Base-by-base conservation (phyloP, 495 filamentous ascomycete genomes). In the Cudoniella acicularis region DNA sequence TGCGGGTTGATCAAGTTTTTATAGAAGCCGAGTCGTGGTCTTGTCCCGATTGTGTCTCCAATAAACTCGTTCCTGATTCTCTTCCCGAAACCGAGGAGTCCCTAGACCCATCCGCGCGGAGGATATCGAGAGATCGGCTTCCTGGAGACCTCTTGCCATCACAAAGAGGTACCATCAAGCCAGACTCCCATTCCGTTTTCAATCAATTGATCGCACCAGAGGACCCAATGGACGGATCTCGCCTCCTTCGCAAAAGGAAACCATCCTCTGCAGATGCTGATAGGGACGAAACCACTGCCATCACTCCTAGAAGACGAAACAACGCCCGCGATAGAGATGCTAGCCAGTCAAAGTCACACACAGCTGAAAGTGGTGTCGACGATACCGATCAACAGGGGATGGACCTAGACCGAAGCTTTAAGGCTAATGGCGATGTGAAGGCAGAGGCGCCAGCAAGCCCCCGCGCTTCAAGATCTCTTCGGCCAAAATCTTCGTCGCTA, bases 241-340 rank as follows among this genome's bases (percentile, higher is more conserved):
- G 92, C 52, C 83, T 90, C 47, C 74, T 97, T 52, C 83, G 93
- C 52, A 98, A 97, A 72, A 84, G 94, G 46, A 96, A 96, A 73
- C 78, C 78, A 26, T 81, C 78, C 0, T 80, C 77, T 18, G 60
- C 45, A 42, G 56, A 62, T 23, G 61, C 51, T 13, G 62, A 64
- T 6, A 47, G n/a, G 18, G 51, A 57, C 3, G 49, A 54, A 40
- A 61, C 56, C 51, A 55, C 45, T 36, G 48, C 59, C 40, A 59
- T 49, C 21, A 23, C 43, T 11, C 47, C 49, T 11, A 57, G 66
- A 52, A 63, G 49, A 36, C 60, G 63, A 27, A 61, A 50, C 25
- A 23, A 48, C 10, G 16, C 40, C 22, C 62, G 62, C 49, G 49
- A 64, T 16, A 64, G 59, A 49, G 48, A 61, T 51, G 17, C 4